phyloP scores from a whole-genome alignment of 2,329 filamentous ascomycete species.

The Pyrenochaeta sp. region DNA sequence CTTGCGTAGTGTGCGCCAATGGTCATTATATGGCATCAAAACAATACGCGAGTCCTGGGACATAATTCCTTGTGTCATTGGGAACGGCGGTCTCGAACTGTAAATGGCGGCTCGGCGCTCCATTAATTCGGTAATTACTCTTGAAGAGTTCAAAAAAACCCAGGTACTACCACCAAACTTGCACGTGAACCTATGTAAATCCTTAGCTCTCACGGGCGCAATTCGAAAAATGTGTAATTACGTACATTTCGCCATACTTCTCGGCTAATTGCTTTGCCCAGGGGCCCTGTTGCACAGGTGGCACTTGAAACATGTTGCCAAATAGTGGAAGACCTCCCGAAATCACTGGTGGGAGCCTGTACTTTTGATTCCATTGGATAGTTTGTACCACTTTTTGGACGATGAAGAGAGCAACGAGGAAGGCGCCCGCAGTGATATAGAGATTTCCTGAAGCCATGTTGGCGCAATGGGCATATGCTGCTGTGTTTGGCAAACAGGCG shows the following conservation, averaged over 20 bases:
- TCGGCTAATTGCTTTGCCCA: slow-evolving; percentile 20
- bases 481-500: too few relatives aligned
- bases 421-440: too few relatives aligned
- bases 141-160: slow-evolving; percentile 29
- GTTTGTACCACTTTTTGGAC: too few relatives aligned
- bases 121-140: slow-evolving; percentile 22
- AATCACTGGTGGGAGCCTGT: slow-evolving; percentile 15
- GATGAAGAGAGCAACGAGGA: too few relatives aligned
- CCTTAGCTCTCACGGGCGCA: background rate
- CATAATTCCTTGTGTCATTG: slow-evolving; percentile 34
- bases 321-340: slow-evolving; percentile 18
- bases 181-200: slow-evolving; percentile 18
- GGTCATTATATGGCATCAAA: slow-evolving; percentile 38
- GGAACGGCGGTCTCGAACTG: slow-evolving; percentile 22
- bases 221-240: slow-evolving; percentile 2
- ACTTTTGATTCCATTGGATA: slow-evolving; percentile 4
- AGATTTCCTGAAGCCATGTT: too few relatives aligned
- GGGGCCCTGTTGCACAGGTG: slow-evolving; percentile 21
- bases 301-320: slow-evolving; percentile 25
- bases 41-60: slow-evolving; percentile 40
- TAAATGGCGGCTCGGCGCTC: slow-evolving; percentile 27
- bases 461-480: too few relatives aligned
- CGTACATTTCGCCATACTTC: slow-evolving; percentile 29
- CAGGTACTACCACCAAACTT: slow-evolving; percentile 15
- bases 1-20: slow-evolving; percentile 39